These are phyloP conservation scores for Torrubiella hemipterigena DNA, from an alignment of 2,329 filamentous ascomycete genomes.

Conservation along the genomic window DNA sequence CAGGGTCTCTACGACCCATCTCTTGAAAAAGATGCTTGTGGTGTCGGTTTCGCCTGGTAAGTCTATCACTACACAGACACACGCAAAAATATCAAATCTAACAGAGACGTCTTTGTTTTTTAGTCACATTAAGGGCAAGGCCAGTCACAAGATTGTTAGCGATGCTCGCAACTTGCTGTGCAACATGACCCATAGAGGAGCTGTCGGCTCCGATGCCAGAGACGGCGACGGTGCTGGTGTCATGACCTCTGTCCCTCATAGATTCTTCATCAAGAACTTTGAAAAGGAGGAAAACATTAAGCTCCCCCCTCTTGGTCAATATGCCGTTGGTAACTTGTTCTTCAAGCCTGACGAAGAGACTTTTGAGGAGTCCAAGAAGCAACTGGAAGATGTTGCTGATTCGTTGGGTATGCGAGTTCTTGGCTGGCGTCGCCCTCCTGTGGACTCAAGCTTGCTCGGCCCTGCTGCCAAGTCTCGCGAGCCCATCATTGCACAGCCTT, in stretches of 20 bases:
- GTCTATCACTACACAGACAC: conserved; percentile 15
- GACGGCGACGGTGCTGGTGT: conserved; percentile 98
- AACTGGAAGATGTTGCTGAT: conserved; percentile 89
- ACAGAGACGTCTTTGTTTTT: too few relatives aligned
- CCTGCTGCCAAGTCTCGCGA: conserved; percentile 89
- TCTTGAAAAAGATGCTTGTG: conserved; percentile 97
- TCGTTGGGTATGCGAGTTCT: conserved; percentile 79
- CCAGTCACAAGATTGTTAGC: conserved; percentile 97
- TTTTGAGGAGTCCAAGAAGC: conserved; percentile 77
- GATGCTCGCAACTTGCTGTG: conserved; percentile 95
- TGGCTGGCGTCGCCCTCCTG: conserved; percentile 91
- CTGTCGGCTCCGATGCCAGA: conserved; percentile 92
- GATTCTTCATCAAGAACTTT: conserved; percentile 98
- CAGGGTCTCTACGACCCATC: conserved; percentile 96
- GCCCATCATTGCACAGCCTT: conserved; percentile 89
- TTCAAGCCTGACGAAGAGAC: conserved; percentile 94
- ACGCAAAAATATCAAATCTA: neutral
- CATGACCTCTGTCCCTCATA: conserved; percentile 98
- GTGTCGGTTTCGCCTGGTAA: conserved; percentile 97
- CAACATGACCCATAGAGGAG: conserved; percentile 99
- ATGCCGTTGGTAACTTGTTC: conserved; percentile 94
- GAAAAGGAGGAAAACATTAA: conserved; percentile 80
- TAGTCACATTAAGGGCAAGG: conserved; percentile 92
- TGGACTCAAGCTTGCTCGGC: conserved; percentile 85
- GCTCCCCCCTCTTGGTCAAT: conserved; percentile 80